phyloP scores from a whole-genome alignment of 495 filamentous ascomycete species.

The Hyaloscypha variabilis region DNA sequence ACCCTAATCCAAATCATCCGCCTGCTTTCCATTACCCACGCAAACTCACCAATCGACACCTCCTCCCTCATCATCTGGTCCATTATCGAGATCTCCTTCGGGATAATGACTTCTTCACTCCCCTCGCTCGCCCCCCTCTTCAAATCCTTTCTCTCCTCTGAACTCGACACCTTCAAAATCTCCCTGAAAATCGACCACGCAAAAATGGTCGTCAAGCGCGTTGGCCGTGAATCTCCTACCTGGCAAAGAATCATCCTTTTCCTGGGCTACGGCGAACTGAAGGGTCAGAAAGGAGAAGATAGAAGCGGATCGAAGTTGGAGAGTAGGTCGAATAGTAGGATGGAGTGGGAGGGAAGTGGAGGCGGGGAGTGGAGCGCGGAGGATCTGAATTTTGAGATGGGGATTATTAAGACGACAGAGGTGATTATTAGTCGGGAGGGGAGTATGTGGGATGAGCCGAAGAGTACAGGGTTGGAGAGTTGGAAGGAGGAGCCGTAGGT shows the following conservation, averaged over 20 bases:
- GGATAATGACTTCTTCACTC: conserved; percentile 51
- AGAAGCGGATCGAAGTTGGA: background rate
- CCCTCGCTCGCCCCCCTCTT: conserved; percentile 54
- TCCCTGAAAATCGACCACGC: background rate
- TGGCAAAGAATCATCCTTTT: background rate
- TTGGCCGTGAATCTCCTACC: background rate
- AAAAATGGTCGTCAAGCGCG: background rate
- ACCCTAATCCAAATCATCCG: conserved; percentile 57
- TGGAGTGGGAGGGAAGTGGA: background rate
- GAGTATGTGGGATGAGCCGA: background rate
- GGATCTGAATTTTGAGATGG: conserved; percentile 2
- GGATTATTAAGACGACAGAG: conserved; percentile 3
- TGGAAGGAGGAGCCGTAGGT: background rate
- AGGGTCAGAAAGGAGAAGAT: background rate
- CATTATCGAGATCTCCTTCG: conserved; percentile 51
- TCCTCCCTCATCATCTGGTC: conserved; percentile 54
- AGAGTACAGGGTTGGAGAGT: background rate
- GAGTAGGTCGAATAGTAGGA: background rate
- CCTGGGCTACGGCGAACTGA: background rate
- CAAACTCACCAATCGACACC: conserved; percentile 47
- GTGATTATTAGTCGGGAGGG: conserved; percentile 2
- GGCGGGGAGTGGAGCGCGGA: background rate
- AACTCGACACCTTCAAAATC: conserved; percentile 1
- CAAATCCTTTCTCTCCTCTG: conserved; percentile 34
- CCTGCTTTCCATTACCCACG: conserved; percentile 49